Percentiles rank a stretch among this genome's conserved stretches.
These are phyloP conservation scores for Amanita molliuscula DNA, from an alignment of 768 basidiomycete genomes.

Conservation along the genomic window DNA sequence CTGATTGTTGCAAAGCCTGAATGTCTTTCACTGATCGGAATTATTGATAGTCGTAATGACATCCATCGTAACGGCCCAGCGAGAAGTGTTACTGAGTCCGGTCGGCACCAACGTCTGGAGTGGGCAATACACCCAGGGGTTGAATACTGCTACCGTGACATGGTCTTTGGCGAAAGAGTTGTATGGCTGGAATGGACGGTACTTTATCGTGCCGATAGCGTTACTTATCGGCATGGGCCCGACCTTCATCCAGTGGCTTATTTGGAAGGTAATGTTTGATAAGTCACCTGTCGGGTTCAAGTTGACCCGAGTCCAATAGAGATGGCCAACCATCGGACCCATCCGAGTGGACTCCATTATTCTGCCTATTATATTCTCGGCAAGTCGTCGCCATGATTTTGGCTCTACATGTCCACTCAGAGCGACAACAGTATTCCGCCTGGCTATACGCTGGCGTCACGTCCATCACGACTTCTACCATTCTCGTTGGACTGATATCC, in stretches of 20 bases:
- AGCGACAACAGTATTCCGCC: conserved; percentile 17
- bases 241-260: conserved; percentile 43
- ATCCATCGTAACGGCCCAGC: conserved; percentile 41
- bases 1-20: neutral
- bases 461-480: conserved; percentile 34
- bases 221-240: conserved; percentile 44
- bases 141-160: conserved; percentile 51
- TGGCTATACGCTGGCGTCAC: conserved; percentile 46
- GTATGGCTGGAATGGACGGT: conserved; percentile 43
- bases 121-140: conserved; percentile 37
- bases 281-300: too few species aligned
- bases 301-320: conserved; percentile 11
- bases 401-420: too few species aligned
- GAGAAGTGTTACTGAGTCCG: conserved; percentile 39
- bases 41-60: conserved; percentile 40
- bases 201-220: conserved; percentile 44
- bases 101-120: conserved; percentile 55
- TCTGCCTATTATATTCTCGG: conserved; percentile 44
- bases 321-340: conserved; percentile 46
- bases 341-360: conserved; percentile 39
- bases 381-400: too few species aligned
- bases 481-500: conserved; percentile 44
- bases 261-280: conserved; percentile 28
- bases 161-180: conserved; percentile 55
- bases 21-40: neutral